These are phyloP conservation scores for Barnettozyma hawaiiensis DNA, from an alignment of 1,139 yeast species.

Conservation along the genomic window DNA sequence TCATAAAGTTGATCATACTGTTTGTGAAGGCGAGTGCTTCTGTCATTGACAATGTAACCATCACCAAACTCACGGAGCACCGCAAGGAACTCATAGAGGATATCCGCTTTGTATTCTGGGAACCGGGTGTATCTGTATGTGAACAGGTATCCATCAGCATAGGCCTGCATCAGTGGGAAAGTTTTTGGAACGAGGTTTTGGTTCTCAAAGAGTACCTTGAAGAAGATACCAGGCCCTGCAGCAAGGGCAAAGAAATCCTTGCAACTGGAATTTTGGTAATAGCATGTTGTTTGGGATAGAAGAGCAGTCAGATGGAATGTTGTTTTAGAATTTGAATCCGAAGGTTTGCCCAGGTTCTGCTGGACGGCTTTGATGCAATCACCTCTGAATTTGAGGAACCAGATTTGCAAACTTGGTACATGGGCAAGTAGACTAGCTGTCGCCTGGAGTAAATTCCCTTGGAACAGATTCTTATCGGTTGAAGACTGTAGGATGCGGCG, in stretches of 20 bases:
- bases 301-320: conserved; percentile 12
- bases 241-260: conserved; percentile 19
- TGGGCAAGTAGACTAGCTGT: conserved; percentile 9
- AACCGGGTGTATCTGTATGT: conserved; percentile 11
- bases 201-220: conserved; percentile 15
- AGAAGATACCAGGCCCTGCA: conserved; percentile 18
- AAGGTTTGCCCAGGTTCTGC: conserved; percentile 8
- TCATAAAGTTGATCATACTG: conserved; percentile 11
- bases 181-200: conserved; percentile 16
- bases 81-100: conserved; percentile 16
- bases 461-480: not conserved
- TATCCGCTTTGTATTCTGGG: conserved; percentile 18
- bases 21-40: conserved; percentile 9
- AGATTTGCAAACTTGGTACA: conserved; percentile 7
- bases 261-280: conserved; percentile 6
- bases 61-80: conserved; percentile 17
- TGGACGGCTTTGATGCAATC: conserved; percentile 11
- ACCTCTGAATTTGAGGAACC: conserved; percentile 17
- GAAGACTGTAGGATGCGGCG: not conserved
- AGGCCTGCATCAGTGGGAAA: conserved; percentile 7
- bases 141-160: not conserved
- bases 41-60: conserved; percentile 10
- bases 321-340: conserved; percentile 14
- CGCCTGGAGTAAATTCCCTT: conserved; percentile 11
- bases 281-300: conserved; percentile 14